Percentiles rank a stretch among this genome's conserved stretches.
These are phyloP conservation scores for Oleoguttula mirabilis DNA, from an alignment of 495 filamentous ascomycete genomes.

Conservation along the genomic window DNA sequence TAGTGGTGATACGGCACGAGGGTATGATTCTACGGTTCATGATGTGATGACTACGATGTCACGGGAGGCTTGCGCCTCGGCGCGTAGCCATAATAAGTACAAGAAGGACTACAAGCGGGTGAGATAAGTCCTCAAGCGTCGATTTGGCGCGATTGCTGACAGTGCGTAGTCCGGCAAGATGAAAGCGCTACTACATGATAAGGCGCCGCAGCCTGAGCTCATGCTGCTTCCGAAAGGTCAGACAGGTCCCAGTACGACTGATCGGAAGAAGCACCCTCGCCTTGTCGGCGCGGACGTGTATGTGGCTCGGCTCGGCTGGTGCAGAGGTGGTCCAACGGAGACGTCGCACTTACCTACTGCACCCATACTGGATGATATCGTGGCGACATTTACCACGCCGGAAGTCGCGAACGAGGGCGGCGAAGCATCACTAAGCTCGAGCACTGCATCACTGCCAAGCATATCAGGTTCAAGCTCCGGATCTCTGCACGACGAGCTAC, in stretches of 20 bases:
- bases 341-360: too few relatives aligned
- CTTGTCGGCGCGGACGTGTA: constrained; percentile 42
- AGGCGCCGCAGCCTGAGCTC: constrained; percentile 17
- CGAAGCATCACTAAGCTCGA: too few relatives aligned
- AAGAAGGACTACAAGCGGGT: constrained; percentile 15
- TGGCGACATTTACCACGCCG: too few relatives aligned
- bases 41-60: constrained; percentile 2
- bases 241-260: constrained; percentile 19
- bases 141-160: background rate
- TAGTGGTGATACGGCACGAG: background rate
- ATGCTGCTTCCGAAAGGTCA: constrained; percentile 23
- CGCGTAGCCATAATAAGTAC: constrained; percentile 3
- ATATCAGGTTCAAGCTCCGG: too few relatives aligned
- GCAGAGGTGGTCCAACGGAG: background rate
- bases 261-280: constrained; percentile 35
- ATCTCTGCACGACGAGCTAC: constrained; percentile 39
- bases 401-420: too few relatives aligned
- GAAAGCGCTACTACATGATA: background rate
- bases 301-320: constrained; percentile 35
- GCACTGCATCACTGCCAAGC: too few relatives aligned
- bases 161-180: constrained; percentile 11
- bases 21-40: constrained; percentile 6
- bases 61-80: background rate
- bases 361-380: too few relatives aligned
- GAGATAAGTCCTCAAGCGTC: background rate